These are phyloP conservation scores for Symbiodinium natans DNA, from an alignment of 73 alveolate genomes.

Conservation along the genomic window DNA sequence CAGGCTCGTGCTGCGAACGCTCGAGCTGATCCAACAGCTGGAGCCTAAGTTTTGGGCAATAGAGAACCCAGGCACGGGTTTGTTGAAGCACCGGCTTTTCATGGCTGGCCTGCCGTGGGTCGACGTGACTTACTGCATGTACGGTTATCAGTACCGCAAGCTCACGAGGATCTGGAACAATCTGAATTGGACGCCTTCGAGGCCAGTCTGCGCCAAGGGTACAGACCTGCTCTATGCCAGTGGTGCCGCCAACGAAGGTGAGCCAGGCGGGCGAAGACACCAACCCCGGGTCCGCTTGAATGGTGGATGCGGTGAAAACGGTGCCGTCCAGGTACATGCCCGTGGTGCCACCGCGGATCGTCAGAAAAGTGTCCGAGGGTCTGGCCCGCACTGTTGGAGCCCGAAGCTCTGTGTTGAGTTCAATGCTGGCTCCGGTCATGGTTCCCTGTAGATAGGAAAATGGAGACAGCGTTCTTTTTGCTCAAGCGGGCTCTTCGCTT, in stretches of 20 bases:
- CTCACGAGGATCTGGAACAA: too few relatives aligned
- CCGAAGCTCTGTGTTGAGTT: too few relatives aligned
- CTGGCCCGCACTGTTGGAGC: background rate
- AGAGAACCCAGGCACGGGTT: background rate
- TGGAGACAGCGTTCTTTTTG: too few relatives aligned
- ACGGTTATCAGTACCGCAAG: too few relatives aligned
- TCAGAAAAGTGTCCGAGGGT: background rate
- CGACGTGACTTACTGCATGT: too few relatives aligned
- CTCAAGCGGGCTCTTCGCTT: too few relatives aligned
- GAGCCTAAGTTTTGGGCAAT: background rate
- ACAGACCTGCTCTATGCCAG: background rate
- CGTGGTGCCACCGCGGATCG: background rate
- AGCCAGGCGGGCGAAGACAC: background rate
- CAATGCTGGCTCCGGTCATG: too few relatives aligned
- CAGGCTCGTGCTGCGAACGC: background rate
- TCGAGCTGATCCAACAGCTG: background rate
- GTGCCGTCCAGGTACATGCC: background rate
- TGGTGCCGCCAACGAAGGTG: background rate
- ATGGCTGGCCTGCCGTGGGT: too few relatives aligned
- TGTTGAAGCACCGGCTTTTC: background rate
- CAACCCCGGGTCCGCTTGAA: background rate
- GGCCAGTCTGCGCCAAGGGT: background rate
- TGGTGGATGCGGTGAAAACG: background rate
- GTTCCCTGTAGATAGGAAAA: too few relatives aligned
- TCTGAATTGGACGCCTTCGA: background rate